These are phyloP conservation scores for Copromyces sp. DNA, from an alignment of 495 filamentous ascomycete species.

Conservation along the genomic window DNA sequence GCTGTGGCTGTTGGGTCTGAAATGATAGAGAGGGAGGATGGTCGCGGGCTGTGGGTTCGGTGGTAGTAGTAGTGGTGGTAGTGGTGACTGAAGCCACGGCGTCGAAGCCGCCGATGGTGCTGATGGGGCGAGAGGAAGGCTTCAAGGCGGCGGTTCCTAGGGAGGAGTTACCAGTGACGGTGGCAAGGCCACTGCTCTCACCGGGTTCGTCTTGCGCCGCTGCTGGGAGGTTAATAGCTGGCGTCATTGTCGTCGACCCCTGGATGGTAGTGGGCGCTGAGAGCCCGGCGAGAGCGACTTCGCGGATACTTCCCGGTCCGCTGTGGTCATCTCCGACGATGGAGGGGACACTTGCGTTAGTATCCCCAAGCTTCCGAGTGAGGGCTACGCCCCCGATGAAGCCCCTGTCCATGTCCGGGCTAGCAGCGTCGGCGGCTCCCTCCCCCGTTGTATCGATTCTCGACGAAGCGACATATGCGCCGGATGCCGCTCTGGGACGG, in stretches of 20 bases:
- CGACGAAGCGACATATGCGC: conserved; percentile 2
- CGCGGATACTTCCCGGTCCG: conserved; percentile 28
- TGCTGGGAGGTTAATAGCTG: not conserved
- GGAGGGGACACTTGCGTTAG: conserved; percentile 23
- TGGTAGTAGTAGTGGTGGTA: not conserved
- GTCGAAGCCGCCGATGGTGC: conserved; percentile 2
- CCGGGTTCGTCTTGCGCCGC: conserved; percentile 2
- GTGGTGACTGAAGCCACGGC: not conserved
- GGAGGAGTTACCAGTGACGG: not conserved
- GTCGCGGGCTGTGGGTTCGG: not conserved
- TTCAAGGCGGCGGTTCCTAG: not conserved
- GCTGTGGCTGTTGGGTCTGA: not conserved
- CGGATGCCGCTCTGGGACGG: conserved; percentile 22
- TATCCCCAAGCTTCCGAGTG: conserved; percentile 20
- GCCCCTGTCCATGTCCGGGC: conserved; percentile 9
- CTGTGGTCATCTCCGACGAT: conserved; percentile 20
- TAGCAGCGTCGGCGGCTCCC: not conserved
- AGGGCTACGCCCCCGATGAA: conserved; percentile 42
- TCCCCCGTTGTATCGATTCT: not conserved
- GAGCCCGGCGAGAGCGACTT: conserved; percentile 42
- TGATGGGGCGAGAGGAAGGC: conserved; percentile 1
- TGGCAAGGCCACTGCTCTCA: conserved; percentile 7
- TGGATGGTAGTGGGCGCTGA: conserved; percentile 16
- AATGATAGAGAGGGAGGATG: not conserved
- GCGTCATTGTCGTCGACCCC: not conserved